Conservation (phyloP, 1,139 yeast species). For the Geotrichum carabidarum region DNA sequence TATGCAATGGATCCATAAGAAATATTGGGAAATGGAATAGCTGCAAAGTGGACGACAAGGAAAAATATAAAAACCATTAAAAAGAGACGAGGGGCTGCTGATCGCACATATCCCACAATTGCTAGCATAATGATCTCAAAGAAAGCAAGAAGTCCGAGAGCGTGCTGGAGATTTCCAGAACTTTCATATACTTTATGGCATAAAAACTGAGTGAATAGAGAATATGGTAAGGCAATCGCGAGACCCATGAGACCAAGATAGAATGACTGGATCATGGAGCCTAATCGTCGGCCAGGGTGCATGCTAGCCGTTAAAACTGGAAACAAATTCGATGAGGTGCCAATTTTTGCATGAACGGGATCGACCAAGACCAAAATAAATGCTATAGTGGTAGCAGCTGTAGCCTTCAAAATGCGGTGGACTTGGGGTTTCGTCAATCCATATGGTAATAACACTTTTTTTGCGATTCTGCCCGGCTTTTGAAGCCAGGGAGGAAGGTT, state of each 20-base stretch:
- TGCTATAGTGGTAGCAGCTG: constrained; percentile 41
- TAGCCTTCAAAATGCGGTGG: constrained; percentile 39
- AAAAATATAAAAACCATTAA: constrained; percentile 45
- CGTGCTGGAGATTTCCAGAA: constrained; percentile 32
- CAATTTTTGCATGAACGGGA: constrained; percentile 36
- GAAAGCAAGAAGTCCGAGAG: constrained; percentile 43
- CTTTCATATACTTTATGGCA: constrained; percentile 37
- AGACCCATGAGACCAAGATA: constrained; percentile 42
- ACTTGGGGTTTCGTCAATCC: constrained; percentile 20
- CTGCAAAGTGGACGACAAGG: constrained; percentile 47
- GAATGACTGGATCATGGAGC: constrained; percentile 45
- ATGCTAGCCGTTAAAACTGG: constrained; percentile 45
- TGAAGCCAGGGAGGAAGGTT: not conserved
- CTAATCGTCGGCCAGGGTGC: constrained; percentile 48
- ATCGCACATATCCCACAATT: constrained; percentile 47
- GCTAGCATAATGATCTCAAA: constrained; percentile 45
- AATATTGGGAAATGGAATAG: constrained; percentile 36
- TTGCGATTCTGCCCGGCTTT: not conserved
- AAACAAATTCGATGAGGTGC: constrained; percentile 42
- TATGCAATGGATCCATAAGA: constrained; percentile 36
- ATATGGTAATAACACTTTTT: constrained; percentile 15
- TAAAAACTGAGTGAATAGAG: constrained; percentile 41
- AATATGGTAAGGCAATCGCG: constrained; percentile 43
- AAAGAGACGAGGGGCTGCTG: constrained; percentile 45
- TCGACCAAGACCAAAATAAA: constrained; percentile 41